Percentiles rank a stretch among this genome's conserved stretches.
Conservation (phyloP, 257 asterid genomes). For the Penstemon newberryi region DNA sequence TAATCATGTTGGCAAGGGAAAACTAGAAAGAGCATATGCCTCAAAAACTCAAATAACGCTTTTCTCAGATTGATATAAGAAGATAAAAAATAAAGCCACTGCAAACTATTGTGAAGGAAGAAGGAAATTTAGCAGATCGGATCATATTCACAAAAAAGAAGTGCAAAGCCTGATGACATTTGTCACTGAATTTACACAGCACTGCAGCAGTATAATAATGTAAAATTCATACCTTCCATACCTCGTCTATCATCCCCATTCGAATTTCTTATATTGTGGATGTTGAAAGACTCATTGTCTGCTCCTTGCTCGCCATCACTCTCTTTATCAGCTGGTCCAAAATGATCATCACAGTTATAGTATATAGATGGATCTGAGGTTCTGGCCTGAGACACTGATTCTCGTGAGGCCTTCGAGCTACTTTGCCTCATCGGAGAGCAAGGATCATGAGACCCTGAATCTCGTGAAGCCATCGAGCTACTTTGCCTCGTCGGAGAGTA, state of each 20-base stretch:
- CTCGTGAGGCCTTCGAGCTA: not conserved
- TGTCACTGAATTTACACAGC: conserved; percentile 11
- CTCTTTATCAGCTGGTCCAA: conserved; percentile 40
- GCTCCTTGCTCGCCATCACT: conserved; percentile 29
- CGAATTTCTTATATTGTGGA: conserved; percentile 25
- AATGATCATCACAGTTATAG: conserved; percentile 64
- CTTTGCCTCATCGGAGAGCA: conserved; percentile 67
- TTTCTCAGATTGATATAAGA: conserved; percentile 8
- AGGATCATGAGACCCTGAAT: conserved; percentile 44
- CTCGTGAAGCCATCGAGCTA: not conserved
- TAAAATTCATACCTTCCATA: conserved; percentile 44
- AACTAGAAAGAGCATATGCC: conserved; percentile 14
- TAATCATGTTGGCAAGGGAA: not conserved
- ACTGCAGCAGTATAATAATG: conserved; percentile 5
- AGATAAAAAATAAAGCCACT: not conserved
- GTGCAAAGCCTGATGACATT: not conserved
- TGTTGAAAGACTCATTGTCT: conserved; percentile 32
- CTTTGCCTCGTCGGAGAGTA: conserved; percentile 67
- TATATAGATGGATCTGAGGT: conserved; percentile 54
- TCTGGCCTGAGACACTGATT: conserved; percentile 45
- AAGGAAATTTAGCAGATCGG: not conserved
- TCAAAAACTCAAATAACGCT: not conserved
- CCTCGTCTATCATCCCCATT: conserved; percentile 34
- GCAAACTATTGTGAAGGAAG: not conserved
- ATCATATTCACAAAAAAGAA: not conserved